phyloP scores from a whole-genome alignment of 352 stramenopile genomes.

The Phytophthora agathidicida region DNA sequence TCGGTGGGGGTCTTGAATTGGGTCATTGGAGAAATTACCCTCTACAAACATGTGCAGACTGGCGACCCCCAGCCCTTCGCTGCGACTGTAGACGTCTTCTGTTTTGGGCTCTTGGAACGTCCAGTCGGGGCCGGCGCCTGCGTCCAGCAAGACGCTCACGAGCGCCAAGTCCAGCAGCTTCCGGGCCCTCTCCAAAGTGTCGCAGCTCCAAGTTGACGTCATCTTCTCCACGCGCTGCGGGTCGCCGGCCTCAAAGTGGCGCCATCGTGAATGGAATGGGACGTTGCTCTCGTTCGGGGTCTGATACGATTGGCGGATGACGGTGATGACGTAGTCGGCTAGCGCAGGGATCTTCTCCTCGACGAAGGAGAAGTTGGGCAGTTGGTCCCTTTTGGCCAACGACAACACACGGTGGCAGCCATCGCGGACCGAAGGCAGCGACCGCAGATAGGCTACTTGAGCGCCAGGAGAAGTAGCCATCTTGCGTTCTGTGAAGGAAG shows the following conservation, averaged over 20 bases:
- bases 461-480: slow-evolving; percentile 22
- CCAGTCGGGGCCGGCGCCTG: slow-evolving; percentile 72
- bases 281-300: slow-evolving; percentile 54
- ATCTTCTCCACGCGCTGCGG: slow-evolving; percentile 59
- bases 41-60: slow-evolving; percentile 87
- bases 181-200: slow-evolving; percentile 58
- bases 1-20: slow-evolving; percentile 41
- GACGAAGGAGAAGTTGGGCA: slow-evolving; percentile 70
- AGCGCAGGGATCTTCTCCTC: slow-evolving; percentile 59
- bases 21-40: slow-evolving; percentile 73
- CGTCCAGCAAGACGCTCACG: slow-evolving; percentile 82
- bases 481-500: neutral
- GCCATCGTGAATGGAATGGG: slow-evolving; percentile 81
- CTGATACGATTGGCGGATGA: slow-evolving; percentile 66
- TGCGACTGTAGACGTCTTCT: slow-evolving; percentile 70
- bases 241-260: slow-evolving; percentile 86
- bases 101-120: slow-evolving; percentile 74
- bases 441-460: slow-evolving; percentile 70
- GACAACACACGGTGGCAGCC: slow-evolving; percentile 70
- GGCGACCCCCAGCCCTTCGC: slow-evolving; percentile 81
- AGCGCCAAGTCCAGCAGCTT: slow-evolving; percentile 79
- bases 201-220: slow-evolving; percentile 54
- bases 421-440: slow-evolving; percentile 71
- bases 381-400: slow-evolving; percentile 50
- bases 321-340: slow-evolving; percentile 73